Evolutionary conservation across 441 rosid genomes (phyloP).

Genomic region (Erysimum cheiri): DNA sequence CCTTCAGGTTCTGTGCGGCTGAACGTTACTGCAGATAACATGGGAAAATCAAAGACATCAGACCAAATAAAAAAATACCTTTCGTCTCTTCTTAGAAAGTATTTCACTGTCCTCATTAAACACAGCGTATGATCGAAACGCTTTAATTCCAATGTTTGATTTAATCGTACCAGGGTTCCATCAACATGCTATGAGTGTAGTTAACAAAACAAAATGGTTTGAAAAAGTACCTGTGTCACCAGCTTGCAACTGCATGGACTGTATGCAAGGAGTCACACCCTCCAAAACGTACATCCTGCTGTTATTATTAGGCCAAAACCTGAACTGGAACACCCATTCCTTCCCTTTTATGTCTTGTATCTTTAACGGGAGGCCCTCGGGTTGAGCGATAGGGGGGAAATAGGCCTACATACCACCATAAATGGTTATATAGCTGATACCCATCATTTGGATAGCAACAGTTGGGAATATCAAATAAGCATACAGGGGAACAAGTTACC

Average conservation of each 20-base stretch:
- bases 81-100: constrained; percentile 8
- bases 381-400: constrained; percentile 81
- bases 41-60: constrained; percentile 25
- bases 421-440: constrained; percentile 15
- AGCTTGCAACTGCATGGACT: constrained; percentile 88
- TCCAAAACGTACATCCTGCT: constrained; percentile 89
- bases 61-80: neutral
- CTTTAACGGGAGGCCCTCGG: constrained; percentile 79
- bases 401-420: constrained; percentile 61
- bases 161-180: constrained; percentile 13
- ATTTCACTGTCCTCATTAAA: constrained; percentile 18
- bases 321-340: constrained; percentile 85
- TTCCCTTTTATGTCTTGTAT: constrained; percentile 82
- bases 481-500: constrained; percentile 49
- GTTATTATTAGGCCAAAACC: constrained; percentile 90
- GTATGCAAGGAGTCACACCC: constrained; percentile 86
- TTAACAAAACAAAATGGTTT: constrained; percentile 21
- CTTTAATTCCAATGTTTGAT: constrained; percentile 13
- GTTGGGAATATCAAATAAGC: constrained; percentile 13
- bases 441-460: neutral
- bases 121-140: constrained; percentile 16
- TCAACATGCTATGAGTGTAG: constrained; percentile 18
- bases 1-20: constrained; percentile 86
- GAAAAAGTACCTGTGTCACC: constrained; percentile 74
- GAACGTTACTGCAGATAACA: constrained; percentile 63